A percentile compares a stretch with the other conserved stretches of the same genome.
These are phyloP conservation scores for Umbilicaria muhlenbergii DNA, from an alignment of 495 filamentous ascomycete species.

Conservation along the genomic window DNA sequence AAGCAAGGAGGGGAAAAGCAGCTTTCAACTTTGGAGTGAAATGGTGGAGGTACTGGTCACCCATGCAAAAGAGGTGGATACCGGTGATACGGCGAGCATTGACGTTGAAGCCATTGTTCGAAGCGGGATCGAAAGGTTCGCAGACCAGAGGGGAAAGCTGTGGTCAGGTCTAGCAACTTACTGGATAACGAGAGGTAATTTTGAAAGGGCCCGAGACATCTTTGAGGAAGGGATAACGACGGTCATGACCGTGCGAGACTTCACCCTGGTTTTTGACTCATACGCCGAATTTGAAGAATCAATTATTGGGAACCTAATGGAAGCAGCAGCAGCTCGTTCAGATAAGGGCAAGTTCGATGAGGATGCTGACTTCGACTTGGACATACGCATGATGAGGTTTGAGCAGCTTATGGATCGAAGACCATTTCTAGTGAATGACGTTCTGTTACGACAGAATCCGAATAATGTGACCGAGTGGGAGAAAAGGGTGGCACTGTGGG, in stretches of 20 bases:
- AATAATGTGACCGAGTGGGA: slow-evolving; percentile 97
- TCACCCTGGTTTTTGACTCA: slow-evolving; percentile 89
- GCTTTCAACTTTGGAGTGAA: slow-evolving; percentile 95
- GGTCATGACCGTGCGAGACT: slow-evolving; percentile 98
- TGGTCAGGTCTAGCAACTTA: slow-evolving; percentile 95
- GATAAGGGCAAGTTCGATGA: slow-evolving; percentile 71
- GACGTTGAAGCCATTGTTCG: slow-evolving; percentile 88
- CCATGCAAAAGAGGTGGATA: slow-evolving; percentile 74
- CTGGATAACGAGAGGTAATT: slow-evolving; percentile 85
- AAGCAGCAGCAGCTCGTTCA: slow-evolving; percentile 64
- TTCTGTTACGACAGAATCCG: slow-evolving; percentile 86
- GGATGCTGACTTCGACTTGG: slow-evolving; percentile 85
- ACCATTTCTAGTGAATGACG: slow-evolving; percentile 94
- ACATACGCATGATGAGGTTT: slow-evolving; percentile 95
- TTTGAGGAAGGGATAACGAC: slow-evolving; percentile 97
- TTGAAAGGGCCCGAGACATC: slow-evolving; percentile 80
- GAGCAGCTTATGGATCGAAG: slow-evolving; percentile 96
- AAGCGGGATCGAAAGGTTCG: slow-evolving; percentile 83
- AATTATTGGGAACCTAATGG: slow-evolving; percentile 81
- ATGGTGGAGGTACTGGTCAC: slow-evolving; percentile 95
- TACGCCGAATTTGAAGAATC: slow-evolving; percentile 97
- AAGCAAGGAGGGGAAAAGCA: slow-evolving; percentile 85
- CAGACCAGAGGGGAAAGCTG: slow-evolving; percentile 90
- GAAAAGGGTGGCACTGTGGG: slow-evolving; percentile 89
- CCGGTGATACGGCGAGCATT: slow-evolving; percentile 60